Evolutionary conservation across 352 stramenopile species (phyloP).

Genomic region (Pythium pyrilobum): DNA sequence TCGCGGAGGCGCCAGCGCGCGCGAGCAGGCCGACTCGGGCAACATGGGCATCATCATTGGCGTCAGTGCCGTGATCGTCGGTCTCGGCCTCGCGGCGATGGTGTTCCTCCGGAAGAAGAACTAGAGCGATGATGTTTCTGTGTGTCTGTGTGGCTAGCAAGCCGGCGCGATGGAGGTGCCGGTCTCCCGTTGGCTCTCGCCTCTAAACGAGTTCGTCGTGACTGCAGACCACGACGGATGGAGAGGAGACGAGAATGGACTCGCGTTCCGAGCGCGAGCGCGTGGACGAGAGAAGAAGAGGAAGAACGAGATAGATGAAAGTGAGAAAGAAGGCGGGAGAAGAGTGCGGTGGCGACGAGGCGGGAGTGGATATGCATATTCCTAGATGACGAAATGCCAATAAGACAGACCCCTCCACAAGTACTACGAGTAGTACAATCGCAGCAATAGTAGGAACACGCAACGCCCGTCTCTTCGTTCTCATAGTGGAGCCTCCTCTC

Average conservation of each 20-base stretch:
- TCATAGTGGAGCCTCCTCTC: too few relatives aligned
- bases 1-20: not conserved
- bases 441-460: too few relatives aligned
- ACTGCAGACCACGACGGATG: constrained; percentile 15
- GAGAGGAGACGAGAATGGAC: not conserved
- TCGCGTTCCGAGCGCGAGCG: too few relatives aligned
- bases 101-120: constrained; percentile 68
- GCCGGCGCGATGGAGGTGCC: too few relatives aligned
- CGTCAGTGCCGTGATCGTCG: constrained; percentile 23
- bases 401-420: not conserved
- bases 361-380: not conserved
- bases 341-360: not conserved
- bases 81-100: constrained; percentile 42
- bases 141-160: constrained; percentile 3
- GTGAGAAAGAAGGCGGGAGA: constrained; percentile 2
- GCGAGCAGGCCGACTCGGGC: not conserved
- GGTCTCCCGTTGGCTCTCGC: not conserved
- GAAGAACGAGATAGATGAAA: not conserved
- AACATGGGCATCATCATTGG: constrained; percentile 20
- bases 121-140: constrained; percentile 17
- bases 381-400: constrained; percentile 12
- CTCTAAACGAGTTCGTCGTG: not conserved
- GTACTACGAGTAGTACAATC: too few relatives aligned
- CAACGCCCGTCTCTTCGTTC: too few relatives aligned
- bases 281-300: too few relatives aligned